Conservation (phyloP, 306 rosid genomes). For the Casuarina equisetifolia region DNA sequence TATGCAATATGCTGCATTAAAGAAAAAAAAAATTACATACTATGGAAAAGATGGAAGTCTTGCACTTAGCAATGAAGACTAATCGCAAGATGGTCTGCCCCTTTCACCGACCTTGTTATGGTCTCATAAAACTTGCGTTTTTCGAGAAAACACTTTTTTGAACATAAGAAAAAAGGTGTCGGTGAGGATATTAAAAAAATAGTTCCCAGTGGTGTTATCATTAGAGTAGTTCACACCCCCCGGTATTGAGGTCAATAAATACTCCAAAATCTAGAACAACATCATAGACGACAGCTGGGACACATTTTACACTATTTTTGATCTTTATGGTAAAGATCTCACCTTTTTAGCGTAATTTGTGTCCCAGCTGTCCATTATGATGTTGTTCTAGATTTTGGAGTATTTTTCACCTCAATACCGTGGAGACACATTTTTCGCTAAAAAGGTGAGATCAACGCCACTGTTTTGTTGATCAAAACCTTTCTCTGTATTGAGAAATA, state of each 20-base stretch:
- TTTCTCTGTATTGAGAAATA: too few species aligned
- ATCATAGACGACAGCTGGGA: background rate
- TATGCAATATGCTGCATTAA: slow-evolving; percentile 72
- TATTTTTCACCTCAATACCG: too few species aligned
- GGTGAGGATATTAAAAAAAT: slow-evolving; percentile 32
- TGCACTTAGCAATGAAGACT: background rate
- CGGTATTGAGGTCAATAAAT: background rate
- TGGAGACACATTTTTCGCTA: too few species aligned
- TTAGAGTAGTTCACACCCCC: slow-evolving; percentile 3
- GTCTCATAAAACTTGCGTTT: slow-evolving; percentile 25
- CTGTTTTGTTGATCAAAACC: too few species aligned
- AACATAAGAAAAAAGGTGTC: too few species aligned
- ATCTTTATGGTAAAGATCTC: too few species aligned
- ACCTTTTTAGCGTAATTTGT: too few species aligned
- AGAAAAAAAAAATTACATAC: background rate
- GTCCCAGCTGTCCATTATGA: too few species aligned
- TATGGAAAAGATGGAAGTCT: slow-evolving; percentile 18
- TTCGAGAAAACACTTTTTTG: too few species aligned
- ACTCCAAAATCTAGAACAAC: background rate
- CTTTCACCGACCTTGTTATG: slow-evolving; percentile 45
- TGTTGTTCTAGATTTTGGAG: too few species aligned
- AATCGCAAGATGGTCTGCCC: slow-evolving; percentile 46
- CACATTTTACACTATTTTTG: too few species aligned
- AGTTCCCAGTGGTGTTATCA: background rate
- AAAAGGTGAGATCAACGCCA: too few species aligned